Evolutionary conservation across 2,329 filamentous ascomycete species (phyloP).

Genomic region (Scytalidium lignicola): DNA sequence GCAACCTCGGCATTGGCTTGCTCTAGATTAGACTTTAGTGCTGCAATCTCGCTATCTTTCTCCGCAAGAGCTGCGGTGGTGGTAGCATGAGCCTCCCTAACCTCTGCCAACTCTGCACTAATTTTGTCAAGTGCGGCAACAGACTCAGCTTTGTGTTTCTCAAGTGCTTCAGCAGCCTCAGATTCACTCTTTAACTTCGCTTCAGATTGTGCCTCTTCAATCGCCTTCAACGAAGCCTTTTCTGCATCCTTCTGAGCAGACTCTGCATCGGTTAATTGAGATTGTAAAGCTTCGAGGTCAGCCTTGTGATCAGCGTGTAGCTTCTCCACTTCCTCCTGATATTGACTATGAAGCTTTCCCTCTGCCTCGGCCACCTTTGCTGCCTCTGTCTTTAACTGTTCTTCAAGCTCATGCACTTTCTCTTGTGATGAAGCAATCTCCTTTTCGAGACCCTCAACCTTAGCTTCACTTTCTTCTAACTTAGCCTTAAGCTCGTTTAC

Average conservation of each 20-base stretch:
- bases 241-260: slow-evolving; percentile 14
- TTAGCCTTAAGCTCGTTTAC: slow-evolving; percentile 56
- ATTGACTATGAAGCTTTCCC: slow-evolving; percentile 36
- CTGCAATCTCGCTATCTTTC: slow-evolving; percentile 27
- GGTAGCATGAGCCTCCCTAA: slow-evolving; percentile 29
- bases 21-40: slow-evolving; percentile 36
- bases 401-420: slow-evolving; percentile 49
- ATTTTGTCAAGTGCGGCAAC: slow-evolving; percentile 23
- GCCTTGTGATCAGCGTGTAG: slow-evolving; percentile 38
- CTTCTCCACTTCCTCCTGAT: slow-evolving; percentile 42
- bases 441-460: slow-evolving; percentile 51
- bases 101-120: slow-evolving; percentile 34
- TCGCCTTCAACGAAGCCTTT: slow-evolving; percentile 22
- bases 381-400: slow-evolving; percentile 41
- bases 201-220: slow-evolving; percentile 24
- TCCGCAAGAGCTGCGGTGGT: slow-evolving; percentile 26
- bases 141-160: slow-evolving; percentile 43
- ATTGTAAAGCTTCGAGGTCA: slow-evolving; percentile 20
- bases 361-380: slow-evolving; percentile 32
- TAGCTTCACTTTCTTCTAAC: slow-evolving; percentile 51
- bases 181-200: slow-evolving; percentile 18
- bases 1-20: slow-evolving; percentile 25
- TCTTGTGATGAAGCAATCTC: slow-evolving; percentile 52
- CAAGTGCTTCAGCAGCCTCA: slow-evolving; percentile 40
- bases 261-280: slow-evolving; percentile 23